Evolutionary conservation across 352 stramenopile genomes (phyloP).

Genomic region (Pythium dissotocum): DNA sequence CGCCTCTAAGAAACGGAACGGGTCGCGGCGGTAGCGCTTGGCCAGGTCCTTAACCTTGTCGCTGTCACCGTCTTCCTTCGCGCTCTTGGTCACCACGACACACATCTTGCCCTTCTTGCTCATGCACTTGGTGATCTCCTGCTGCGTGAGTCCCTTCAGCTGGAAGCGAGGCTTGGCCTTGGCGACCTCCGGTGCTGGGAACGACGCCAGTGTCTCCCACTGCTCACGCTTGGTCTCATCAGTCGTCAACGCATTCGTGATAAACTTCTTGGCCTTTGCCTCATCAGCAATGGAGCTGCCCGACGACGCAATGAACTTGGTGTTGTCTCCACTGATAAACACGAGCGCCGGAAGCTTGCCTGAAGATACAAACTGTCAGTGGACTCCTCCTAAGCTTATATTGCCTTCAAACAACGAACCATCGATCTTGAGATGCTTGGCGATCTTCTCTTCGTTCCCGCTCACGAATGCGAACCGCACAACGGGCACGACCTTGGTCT

Average conservation of each 20-base stretch:
- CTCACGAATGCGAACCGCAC: constrained; percentile 65
- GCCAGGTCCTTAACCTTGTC: constrained; percentile 58
- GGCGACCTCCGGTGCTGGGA: constrained; percentile 65
- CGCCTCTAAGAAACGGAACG: constrained; percentile 59
- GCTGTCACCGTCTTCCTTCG: not conserved
- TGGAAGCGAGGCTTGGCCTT: constrained; percentile 69
- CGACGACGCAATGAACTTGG: constrained; percentile 47
- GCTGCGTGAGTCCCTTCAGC: constrained; percentile 41
- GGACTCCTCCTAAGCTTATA: not conserved
- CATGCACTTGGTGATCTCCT: constrained; percentile 43
- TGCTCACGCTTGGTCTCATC: constrained; percentile 31
- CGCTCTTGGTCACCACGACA: constrained; percentile 52
- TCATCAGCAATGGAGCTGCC: constrained; percentile 37
- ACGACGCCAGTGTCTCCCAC: constrained; percentile 46
- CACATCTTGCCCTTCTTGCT: constrained; percentile 70
- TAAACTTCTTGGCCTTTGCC: constrained; percentile 58
- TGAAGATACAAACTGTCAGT: not conserved
- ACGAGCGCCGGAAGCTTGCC: constrained; percentile 57
- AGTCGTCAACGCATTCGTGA: constrained; percentile 41
- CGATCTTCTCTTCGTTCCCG: constrained; percentile 65
- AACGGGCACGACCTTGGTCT: constrained; percentile 40
- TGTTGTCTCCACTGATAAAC: constrained; percentile 49
- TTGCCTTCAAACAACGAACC: constrained; percentile 11
- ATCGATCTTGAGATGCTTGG: constrained; percentile 60
- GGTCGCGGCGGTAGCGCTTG: constrained; percentile 79